A percentile compares a stretch with the other conserved stretches of the same genome.
These are phyloP conservation scores for Auricularia sp. DNA, from an alignment of 768 basidiomycete genomes.

Conservation along the genomic window DNA sequence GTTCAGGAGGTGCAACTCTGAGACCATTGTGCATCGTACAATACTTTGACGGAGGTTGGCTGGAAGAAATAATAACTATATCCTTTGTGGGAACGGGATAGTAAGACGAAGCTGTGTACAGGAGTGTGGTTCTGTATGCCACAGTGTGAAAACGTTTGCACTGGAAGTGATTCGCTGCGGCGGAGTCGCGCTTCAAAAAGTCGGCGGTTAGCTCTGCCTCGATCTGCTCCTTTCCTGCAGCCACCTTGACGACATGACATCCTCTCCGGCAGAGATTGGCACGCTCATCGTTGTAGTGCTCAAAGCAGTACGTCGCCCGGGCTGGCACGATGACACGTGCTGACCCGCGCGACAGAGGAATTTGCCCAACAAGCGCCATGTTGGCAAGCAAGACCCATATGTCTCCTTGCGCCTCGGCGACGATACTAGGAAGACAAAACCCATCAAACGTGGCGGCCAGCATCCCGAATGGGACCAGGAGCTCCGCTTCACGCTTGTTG, in stretches of 20 bases:
- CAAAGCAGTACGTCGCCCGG: slow-evolving; percentile 64
- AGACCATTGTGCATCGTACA: not conserved
- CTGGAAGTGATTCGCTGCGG: not conserved
- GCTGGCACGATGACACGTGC: not conserved
- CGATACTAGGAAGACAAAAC: slow-evolving; percentile 79
- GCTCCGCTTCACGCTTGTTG: slow-evolving; percentile 80
- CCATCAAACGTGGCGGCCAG: slow-evolving; percentile 95
- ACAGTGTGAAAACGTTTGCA: not conserved
- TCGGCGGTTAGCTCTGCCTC: not conserved
- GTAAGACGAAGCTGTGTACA: too few species aligned
- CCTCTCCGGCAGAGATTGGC: slow-evolving; percentile 66
- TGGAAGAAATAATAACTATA: too few species aligned
- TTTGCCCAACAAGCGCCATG: slow-evolving; percentile 82
- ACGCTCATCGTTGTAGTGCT: slow-evolving; percentile 89
- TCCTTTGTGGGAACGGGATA: too few species aligned
- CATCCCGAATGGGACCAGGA: slow-evolving; percentile 99
- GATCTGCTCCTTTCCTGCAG: slow-evolving; percentile 7
- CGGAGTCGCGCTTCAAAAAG: not conserved
- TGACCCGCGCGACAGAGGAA: slow-evolving; percentile 50
- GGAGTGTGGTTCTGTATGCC: not conserved
- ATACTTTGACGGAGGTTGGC: not conserved
- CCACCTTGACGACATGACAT: slow-evolving; percentile 34
- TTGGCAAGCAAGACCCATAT: slow-evolving; percentile 96
- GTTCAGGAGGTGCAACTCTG: slow-evolving; percentile 19
- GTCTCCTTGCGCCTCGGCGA: slow-evolving; percentile 70